These are phyloP conservation scores for Francoa sonchifolia DNA, from an alignment of 441 rosid species.

Conservation along the genomic window DNA sequence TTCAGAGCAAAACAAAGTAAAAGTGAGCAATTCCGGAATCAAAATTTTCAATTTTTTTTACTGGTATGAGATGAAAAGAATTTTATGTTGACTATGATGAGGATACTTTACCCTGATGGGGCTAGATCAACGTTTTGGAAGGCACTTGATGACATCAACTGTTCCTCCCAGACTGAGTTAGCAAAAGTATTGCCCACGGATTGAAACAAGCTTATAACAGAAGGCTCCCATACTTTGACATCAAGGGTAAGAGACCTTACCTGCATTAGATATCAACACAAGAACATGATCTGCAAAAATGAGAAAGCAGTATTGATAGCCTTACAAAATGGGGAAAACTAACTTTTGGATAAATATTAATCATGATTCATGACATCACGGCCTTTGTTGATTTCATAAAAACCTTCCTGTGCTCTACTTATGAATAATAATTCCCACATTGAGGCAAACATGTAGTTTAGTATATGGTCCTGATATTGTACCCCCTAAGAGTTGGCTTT, in stretches of 20 bases:
- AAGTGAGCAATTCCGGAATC: too few species aligned
- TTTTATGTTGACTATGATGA: background rate
- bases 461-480: too few species aligned
- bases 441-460: too few species aligned
- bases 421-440: too few species aligned
- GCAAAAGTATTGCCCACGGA: conserved; percentile 64
- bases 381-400: background rate
- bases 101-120: conserved; percentile 27
- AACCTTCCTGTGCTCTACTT: too few species aligned
- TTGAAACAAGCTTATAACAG: conserved; percentile 61
- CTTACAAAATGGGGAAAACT: too few species aligned
- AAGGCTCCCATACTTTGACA: conserved; percentile 89
- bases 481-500: too few species aligned
- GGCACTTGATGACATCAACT: conserved; percentile 37
- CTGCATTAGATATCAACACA: conserved; percentile 30
- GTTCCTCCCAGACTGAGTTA: conserved; percentile 81
- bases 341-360: too few species aligned
- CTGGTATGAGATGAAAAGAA: background rate
- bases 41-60: too few species aligned
- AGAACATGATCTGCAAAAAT: conserved; percentile 1
- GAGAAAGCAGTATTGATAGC: too few species aligned
- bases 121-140: conserved; percentile 24
- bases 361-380: background rate
- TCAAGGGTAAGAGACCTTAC: conserved; percentile 96
- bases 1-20: conserved; percentile 16